Conservation (phyloP, 1,139 yeast species). For the Protomyces gravidus region DNA sequence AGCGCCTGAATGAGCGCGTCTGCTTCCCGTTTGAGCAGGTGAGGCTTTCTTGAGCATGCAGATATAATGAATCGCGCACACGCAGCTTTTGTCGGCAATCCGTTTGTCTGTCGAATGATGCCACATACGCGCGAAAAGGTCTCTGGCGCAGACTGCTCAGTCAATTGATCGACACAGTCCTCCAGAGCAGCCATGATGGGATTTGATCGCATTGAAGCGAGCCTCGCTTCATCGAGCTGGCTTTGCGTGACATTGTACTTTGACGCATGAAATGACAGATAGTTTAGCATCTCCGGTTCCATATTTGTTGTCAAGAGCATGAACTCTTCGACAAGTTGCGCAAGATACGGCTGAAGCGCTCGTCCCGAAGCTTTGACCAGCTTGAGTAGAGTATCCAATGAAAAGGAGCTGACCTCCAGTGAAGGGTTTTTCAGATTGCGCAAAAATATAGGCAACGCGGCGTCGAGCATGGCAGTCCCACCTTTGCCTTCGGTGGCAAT, state of each 20-base stretch:
- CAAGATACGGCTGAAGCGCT: conserved; percentile 63
- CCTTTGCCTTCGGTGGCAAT: conserved; percentile 46
- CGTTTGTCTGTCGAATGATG: conserved; percentile 59
- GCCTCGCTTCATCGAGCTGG: conserved; percentile 60
- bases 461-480: conserved; percentile 46
- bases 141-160: conserved; percentile 51
- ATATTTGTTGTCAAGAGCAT: conserved; percentile 72
- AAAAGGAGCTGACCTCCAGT: conserved; percentile 73
- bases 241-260: conserved; percentile 63
- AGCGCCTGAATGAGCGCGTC: conserved; percentile 59
- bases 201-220: conserved; percentile 68
- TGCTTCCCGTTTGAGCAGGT: conserved; percentile 56
- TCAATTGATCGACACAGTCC: conserved; percentile 56
- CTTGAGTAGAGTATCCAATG: conserved; percentile 67
- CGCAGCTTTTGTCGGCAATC: conserved; percentile 86
- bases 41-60: conserved; percentile 56
- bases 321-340: conserved; percentile 64
- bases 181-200: conserved; percentile 90
- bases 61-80: conserved; percentile 73
- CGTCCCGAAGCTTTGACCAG: conserved; percentile 61
- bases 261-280: conserved; percentile 79
- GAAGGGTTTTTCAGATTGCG: conserved; percentile 78
- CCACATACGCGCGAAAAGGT: conserved; percentile 48
- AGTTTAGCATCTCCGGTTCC: conserved; percentile 88
- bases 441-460: conserved; percentile 70